These are phyloP conservation scores for Aurifilum marmelostoma DNA, from an alignment of 2,329 filamentous ascomycete species.

Conservation along the genomic window DNA sequence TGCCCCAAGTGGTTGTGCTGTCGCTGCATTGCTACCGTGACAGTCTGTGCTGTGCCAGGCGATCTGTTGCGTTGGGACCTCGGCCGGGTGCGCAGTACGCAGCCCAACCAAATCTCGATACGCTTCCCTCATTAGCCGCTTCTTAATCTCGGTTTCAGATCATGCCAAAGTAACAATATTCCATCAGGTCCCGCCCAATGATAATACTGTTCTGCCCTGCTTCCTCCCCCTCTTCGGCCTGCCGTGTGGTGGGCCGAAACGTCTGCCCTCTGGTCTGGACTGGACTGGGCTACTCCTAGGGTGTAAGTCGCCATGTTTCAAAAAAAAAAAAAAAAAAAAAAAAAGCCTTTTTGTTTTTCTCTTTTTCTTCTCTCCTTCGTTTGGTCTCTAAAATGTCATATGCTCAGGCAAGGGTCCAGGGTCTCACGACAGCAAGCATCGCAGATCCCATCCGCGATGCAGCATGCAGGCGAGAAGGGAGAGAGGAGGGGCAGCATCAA, in stretches of 20 bases:
- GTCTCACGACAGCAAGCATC: not conserved
- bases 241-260: not conserved
- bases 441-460: not conserved
- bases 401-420: not conserved
- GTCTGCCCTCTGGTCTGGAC: not conserved
- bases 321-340: too few species aligned
- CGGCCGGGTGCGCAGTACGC: not conserved
- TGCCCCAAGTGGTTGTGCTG: not conserved
- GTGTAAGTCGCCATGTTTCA: not conserved
- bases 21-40: not conserved
- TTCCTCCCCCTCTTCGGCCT: not conserved
- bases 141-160: slow-evolving; percentile 1
- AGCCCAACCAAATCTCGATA: not conserved
- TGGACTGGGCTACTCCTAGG: not conserved
- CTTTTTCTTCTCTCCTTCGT: not conserved
- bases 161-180: not conserved
- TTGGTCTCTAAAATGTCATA: not conserved
- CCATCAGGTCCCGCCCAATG: not conserved
- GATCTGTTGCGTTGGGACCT: not conserved
- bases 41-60: not conserved
- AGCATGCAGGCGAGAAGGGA: not conserved
- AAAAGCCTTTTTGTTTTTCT: not conserved
- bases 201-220: not conserved
- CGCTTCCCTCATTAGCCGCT: not conserved
- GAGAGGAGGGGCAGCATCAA: not conserved